Conservation (phyloP, 805 yeast genomes). For the Soucietia sequanensis region DNA sequence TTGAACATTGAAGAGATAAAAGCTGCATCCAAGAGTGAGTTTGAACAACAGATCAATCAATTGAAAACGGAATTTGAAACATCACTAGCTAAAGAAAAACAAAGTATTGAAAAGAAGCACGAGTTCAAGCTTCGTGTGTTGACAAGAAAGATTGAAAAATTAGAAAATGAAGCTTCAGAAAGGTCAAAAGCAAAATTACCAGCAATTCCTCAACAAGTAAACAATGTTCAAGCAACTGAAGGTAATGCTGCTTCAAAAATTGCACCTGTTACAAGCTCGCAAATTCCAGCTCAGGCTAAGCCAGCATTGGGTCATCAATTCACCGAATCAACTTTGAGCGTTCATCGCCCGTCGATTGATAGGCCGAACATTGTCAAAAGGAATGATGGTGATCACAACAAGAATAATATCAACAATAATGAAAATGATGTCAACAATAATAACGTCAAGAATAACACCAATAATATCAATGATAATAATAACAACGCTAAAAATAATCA, state of each 20-base stretch:
- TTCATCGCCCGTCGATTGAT: constrained; percentile 26
- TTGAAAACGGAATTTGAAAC: constrained; percentile 20
- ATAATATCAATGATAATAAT: too few species aligned
- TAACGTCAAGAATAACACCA: neutral
- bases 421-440: constrained; percentile 3
- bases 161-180: constrained; percentile 31
- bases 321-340: constrained; percentile 30
- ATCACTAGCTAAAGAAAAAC: constrained; percentile 24
- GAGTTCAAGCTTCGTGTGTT: constrained; percentile 58
- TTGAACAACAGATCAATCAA: constrained; percentile 18
- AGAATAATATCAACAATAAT: constrained; percentile 9
- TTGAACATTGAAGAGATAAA: constrained; percentile 3
- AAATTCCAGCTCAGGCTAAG: constrained; percentile 6
- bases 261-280: too few species aligned
- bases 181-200: neutral
- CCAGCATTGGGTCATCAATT: constrained; percentile 18
- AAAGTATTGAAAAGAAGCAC: constrained; percentile 52
- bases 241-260: neutral
- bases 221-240: neutral
- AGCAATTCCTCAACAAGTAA: neutral
- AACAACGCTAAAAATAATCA: too few species aligned
- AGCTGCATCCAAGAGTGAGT: constrained; percentile 10
- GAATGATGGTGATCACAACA: constrained; percentile 1
- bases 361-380: constrained; percentile 8
- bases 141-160: constrained; percentile 51